Conservation (phyloP, 441 rosid species). For the Gossypium laxum region DNA sequence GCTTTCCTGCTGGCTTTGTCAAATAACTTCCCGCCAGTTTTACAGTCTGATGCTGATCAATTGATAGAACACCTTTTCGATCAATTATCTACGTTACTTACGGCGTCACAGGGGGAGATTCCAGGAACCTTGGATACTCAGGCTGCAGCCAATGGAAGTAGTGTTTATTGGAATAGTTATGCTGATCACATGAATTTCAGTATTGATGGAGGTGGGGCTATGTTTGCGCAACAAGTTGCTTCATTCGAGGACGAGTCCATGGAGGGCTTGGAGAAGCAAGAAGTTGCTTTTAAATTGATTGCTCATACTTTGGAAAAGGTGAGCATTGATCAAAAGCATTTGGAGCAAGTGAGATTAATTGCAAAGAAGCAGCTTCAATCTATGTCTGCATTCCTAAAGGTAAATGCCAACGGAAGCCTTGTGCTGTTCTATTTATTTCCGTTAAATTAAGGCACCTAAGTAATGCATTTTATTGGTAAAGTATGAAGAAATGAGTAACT, state of each 20-base stretch:
- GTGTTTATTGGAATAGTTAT: slow-evolving; percentile 49
- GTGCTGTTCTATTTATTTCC: slow-evolving; percentile 7
- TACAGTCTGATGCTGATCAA: slow-evolving; percentile 52
- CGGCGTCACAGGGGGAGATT: slow-evolving; percentile 47
- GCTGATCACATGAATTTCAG: slow-evolving; percentile 34
- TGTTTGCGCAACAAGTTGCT: slow-evolving; percentile 52
- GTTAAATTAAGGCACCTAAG: slow-evolving; percentile 4
- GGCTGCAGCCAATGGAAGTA: slow-evolving; percentile 56
- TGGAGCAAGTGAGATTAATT: slow-evolving; percentile 59
- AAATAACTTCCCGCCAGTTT: slow-evolving; percentile 57
- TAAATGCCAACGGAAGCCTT: slow-evolving; percentile 19
- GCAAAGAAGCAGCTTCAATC: slow-evolving; percentile 87
- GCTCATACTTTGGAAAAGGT: slow-evolving; percentile 56
- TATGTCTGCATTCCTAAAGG: slow-evolving; percentile 81
- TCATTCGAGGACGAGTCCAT: slow-evolving; percentile 75
- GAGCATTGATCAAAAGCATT: slow-evolving; percentile 56
- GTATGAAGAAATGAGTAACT: background rate
- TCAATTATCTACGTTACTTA: slow-evolving; percentile 39
- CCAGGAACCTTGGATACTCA: slow-evolving; percentile 39
- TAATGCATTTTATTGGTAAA: background rate
- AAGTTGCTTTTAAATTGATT: slow-evolving; percentile 70
- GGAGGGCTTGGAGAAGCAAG: slow-evolving; percentile 83
- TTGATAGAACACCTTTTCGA: slow-evolving; percentile 55
- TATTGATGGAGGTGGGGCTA: slow-evolving; percentile 46
- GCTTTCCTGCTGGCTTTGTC: slow-evolving; percentile 60